Evolutionary conservation across 768 basidiomycete species (phyloP).

Genomic region (Botryobasidium botryosum): DNA sequence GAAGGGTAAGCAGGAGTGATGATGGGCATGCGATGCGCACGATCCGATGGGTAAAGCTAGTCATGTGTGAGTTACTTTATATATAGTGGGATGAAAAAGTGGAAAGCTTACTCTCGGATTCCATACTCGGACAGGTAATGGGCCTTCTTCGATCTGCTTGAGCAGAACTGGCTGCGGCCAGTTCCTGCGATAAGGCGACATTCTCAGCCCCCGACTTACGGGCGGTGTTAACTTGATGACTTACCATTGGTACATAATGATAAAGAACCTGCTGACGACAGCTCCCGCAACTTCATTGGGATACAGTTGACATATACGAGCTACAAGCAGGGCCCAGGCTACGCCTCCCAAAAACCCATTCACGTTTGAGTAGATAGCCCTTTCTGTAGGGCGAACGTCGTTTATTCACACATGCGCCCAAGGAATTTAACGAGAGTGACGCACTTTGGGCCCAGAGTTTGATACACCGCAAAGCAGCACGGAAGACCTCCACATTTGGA

Average conservation of each 20-base stretch:
- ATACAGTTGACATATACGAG: conserved; percentile 96
- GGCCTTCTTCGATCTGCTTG: conserved; percentile 93
- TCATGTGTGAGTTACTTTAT: conserved; percentile 6
- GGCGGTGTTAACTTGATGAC: conserved; percentile 15
- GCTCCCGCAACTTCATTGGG: conserved; percentile 88
- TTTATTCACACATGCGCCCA: not conserved
- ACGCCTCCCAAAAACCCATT: conserved; percentile 97
- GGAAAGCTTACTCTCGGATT: conserved; percentile 62
- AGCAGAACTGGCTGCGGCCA: conserved; percentile 98
- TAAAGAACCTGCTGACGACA: conserved; percentile 94
- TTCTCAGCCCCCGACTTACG: not conserved
- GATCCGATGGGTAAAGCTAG: conserved; percentile 78
- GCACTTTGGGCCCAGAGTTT: conserved; percentile 93
- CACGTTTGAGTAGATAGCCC: conserved; percentile 96
- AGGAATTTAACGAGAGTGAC: conserved; percentile 18
- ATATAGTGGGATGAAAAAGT: too few species aligned
- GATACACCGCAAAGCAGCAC: conserved; percentile 87
- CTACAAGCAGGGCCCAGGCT: conserved; percentile 98
- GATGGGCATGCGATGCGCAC: conserved; percentile 97
- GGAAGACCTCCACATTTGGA: conserved; percentile 85
- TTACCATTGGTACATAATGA: conserved; percentile 94
- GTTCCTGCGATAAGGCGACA: conserved; percentile 36
- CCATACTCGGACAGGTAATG: conserved; percentile 88
- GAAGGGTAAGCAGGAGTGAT: conserved; percentile 98
- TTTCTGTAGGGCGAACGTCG: conserved; percentile 30